Evolutionary conservation across 2,329 filamentous ascomycete species (phyloP).

Genomic region (Helotiales sp.): DNA sequence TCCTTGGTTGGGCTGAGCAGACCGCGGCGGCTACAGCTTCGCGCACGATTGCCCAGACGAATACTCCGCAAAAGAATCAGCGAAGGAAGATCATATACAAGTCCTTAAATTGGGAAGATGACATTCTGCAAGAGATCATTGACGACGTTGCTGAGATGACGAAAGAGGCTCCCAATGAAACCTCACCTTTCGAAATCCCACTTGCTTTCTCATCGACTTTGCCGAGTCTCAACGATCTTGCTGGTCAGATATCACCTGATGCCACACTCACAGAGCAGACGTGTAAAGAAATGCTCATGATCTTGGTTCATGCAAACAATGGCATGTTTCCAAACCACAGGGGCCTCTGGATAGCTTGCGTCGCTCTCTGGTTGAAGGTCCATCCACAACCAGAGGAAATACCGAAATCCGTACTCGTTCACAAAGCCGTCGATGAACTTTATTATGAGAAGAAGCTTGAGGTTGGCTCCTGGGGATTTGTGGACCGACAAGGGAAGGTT

Average conservation of each 20-base stretch:
- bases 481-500: constrained; percentile 12
- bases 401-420: constrained; percentile 29
- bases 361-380: constrained; percentile 29
- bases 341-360: constrained; percentile 33
- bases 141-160: not conserved
- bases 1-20: constrained; percentile 24
- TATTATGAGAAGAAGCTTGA: constrained; percentile 21
- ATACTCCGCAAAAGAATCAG: not conserved
- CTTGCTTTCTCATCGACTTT: not conserved
- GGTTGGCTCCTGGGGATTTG: constrained; percentile 14
- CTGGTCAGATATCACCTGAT: not conserved
- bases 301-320: constrained; percentile 24
- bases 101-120: not conserved
- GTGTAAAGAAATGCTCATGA: constrained; percentile 21
- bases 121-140: not conserved
- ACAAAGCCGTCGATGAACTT: constrained; percentile 27
- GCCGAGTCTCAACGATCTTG: not conserved
- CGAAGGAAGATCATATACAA: not conserved
- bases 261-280: constrained; percentile 4
- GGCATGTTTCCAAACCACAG: constrained; percentile 32
- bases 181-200: too few relatives aligned
- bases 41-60: not conserved
- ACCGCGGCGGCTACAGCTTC: not conserved
- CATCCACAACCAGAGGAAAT: constrained; percentile 16
- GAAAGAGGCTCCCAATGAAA: not conserved